These are phyloP conservation scores for Cudoniella acicularis DNA, from an alignment of 495 filamentous ascomycete species.

Conservation along the genomic window DNA sequence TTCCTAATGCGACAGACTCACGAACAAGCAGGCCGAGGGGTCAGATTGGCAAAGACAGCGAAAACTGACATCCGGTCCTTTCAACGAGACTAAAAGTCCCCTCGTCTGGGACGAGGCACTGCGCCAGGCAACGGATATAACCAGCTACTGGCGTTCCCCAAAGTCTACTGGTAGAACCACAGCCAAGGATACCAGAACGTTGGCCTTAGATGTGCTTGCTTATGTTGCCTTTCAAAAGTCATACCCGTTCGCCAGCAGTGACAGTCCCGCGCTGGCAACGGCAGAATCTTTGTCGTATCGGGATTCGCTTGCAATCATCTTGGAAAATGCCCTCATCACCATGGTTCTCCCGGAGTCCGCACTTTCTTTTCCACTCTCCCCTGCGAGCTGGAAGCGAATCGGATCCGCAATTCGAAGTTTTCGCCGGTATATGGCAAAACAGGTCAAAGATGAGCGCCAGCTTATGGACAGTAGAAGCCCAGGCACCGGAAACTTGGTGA, in stretches of 20 bases:
- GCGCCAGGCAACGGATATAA: slow-evolving; percentile 19
- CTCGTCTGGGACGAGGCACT: slow-evolving; percentile 43
- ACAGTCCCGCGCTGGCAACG: not conserved
- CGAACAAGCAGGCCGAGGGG: slow-evolving; percentile 18
- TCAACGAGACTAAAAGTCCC: slow-evolving; percentile 46
- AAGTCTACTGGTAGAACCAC: slow-evolving; percentile 18
- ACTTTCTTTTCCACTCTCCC: slow-evolving; percentile 23
- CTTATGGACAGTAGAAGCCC: not conserved
- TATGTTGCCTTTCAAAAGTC: slow-evolving; percentile 40
- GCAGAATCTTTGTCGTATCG: not conserved
- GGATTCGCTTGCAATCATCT: not conserved
- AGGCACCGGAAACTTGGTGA: slow-evolving; percentile 14
- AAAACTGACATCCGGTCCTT: slow-evolving; percentile 36
- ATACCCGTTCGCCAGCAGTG: slow-evolving; percentile 27
- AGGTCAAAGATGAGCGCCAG: slow-evolving; percentile 3
- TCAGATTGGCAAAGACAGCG: slow-evolving; percentile 44
- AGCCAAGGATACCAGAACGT: slow-evolving; percentile 36
- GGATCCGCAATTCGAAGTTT: slow-evolving; percentile 28
- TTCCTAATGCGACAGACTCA: slow-evolving; percentile 25
- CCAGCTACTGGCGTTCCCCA: not conserved
- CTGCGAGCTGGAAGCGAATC: slow-evolving; percentile 7
- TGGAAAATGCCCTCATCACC: not conserved
- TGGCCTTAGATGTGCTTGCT: slow-evolving; percentile 44
- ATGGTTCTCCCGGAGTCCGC: slow-evolving; percentile 5
- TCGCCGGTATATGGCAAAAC: slow-evolving; percentile 23